phyloP scores from a whole-genome alignment of 2,329 filamentous ascomycete species.

The Paecilomyces fulvus region DNA sequence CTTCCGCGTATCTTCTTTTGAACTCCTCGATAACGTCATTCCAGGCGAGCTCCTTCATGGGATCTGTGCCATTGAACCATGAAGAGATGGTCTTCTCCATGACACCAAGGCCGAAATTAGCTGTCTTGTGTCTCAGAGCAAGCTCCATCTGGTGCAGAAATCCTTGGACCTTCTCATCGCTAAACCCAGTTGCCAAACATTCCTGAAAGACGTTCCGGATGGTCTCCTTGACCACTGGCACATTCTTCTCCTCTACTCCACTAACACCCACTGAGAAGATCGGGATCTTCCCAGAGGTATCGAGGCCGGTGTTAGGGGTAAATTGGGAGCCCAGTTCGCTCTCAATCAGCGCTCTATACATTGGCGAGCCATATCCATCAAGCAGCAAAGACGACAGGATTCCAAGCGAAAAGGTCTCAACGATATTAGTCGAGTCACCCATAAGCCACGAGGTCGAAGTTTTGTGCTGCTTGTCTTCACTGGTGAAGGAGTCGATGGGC shows the following conservation, averaged over 20 bases:
- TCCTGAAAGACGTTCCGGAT: constrained; percentile 66
- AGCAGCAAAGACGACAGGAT: constrained; percentile 76
- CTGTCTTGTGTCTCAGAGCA: constrained; percentile 90
- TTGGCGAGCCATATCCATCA: constrained; percentile 89
- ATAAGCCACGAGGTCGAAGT: constrained; percentile 90
- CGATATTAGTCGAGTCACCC: constrained; percentile 69
- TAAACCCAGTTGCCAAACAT: constrained; percentile 68
- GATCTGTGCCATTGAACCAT: constrained; percentile 94
- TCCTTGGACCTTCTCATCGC: constrained; percentile 82
- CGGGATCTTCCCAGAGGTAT: constrained; percentile 64
- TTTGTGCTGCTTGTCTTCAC: constrained; percentile 81
- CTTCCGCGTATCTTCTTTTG: constrained; percentile 64
- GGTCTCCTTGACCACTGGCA: constrained; percentile 65
- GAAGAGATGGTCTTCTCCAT: constrained; percentile 80
- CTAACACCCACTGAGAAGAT: constrained; percentile 88
- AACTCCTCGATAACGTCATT: constrained; percentile 81
- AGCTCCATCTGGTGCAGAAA: constrained; percentile 90
- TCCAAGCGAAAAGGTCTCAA: constrained; percentile 81
- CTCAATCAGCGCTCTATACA: constrained; percentile 85
- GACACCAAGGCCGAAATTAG: constrained; percentile 85
- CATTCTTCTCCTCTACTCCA: constrained; percentile 74
- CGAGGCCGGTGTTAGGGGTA: constrained; percentile 89
- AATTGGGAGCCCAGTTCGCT: constrained; percentile 85
- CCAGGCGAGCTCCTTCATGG: constrained; percentile 85
- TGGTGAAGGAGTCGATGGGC: constrained; percentile 78